phyloP scores from a whole-genome alignment of 202 grass and related monocot genomes.

The Bolboschoenoplectus hybrid region DNA sequence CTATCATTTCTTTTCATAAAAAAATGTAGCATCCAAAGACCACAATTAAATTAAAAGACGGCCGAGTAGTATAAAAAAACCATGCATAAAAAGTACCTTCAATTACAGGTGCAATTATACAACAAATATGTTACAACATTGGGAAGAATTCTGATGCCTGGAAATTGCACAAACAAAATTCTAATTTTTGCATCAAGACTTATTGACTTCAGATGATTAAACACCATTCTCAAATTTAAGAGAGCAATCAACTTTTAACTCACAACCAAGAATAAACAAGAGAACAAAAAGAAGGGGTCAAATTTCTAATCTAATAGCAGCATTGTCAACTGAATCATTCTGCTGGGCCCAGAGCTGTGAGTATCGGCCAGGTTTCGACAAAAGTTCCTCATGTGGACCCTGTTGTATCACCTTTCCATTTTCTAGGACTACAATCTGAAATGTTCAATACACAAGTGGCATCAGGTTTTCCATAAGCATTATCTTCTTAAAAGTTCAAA shows the following conservation, averaged over 20 bases:
- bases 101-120: neutral
- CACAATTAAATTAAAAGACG: constrained; percentile 1
- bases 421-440: constrained; percentile 95
- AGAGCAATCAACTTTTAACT: neutral
- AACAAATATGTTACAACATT: neutral
- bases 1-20: neutral
- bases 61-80: neutral
- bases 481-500: neutral
- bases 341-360: constrained; percentile 89
- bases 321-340: constrained; percentile 69
- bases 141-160: neutral
- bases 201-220: neutral
- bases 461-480: neutral
- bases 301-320: constrained; percentile 64
- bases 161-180: neutral
- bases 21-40: constrained; percentile 7
- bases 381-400: constrained; percentile 81
- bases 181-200: neutral
- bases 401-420: constrained; percentile 82
- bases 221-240: neutral
- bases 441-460: constrained; percentile 33
- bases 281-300: constrained; percentile 40
- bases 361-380: constrained; percentile 70
- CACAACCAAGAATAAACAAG: constrained; percentile 13
- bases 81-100: neutral